These are phyloP conservation scores for Trichoderma sp. DNA, from an alignment of 2,329 filamentous ascomycete species.

Conservation along the genomic window DNA sequence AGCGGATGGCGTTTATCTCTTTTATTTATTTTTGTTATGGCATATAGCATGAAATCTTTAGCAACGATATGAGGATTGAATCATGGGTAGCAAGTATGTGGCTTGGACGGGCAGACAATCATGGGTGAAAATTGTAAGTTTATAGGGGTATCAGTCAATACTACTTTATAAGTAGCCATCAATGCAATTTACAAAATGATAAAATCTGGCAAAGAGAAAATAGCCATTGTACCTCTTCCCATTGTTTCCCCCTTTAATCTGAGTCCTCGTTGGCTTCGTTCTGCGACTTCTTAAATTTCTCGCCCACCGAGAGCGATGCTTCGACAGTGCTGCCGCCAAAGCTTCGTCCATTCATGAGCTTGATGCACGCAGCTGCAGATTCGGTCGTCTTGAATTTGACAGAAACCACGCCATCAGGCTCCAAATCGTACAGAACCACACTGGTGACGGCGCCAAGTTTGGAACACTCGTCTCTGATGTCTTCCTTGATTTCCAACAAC, in stretches of 20 bases:
- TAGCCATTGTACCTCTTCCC: not conserved
- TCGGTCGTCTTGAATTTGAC: conserved; percentile 75
- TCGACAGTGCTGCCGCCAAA: conserved; percentile 72
- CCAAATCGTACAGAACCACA: conserved; percentile 84
- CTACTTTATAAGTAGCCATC: conserved; percentile 6
- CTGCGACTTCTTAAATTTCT: conserved; percentile 70
- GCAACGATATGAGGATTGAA: not conserved
- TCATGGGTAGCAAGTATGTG: not conserved
- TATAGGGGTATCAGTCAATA: conserved; percentile 16
- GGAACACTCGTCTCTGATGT: conserved; percentile 84
- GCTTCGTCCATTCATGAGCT: conserved; percentile 73
- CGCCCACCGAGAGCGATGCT: conserved; percentile 69
- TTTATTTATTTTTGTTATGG: not conserved
- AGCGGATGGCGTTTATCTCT: not conserved
- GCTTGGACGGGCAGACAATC: not conserved
- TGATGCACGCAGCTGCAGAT: conserved; percentile 69
- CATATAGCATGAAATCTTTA: not conserved
- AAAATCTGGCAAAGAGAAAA: not conserved
- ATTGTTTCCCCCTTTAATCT: conserved; percentile 27
- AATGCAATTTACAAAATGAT: conserved; percentile 1
- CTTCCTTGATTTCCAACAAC: conserved; percentile 88
- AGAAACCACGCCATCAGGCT: conserved; percentile 78
- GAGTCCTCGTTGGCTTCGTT: conserved; percentile 48
- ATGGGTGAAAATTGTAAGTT: not conserved
- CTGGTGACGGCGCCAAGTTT: conserved; percentile 88